phyloP scores from a whole-genome alignment of 495 filamentous ascomycete genomes.

The Penicillium argentinense region DNA sequence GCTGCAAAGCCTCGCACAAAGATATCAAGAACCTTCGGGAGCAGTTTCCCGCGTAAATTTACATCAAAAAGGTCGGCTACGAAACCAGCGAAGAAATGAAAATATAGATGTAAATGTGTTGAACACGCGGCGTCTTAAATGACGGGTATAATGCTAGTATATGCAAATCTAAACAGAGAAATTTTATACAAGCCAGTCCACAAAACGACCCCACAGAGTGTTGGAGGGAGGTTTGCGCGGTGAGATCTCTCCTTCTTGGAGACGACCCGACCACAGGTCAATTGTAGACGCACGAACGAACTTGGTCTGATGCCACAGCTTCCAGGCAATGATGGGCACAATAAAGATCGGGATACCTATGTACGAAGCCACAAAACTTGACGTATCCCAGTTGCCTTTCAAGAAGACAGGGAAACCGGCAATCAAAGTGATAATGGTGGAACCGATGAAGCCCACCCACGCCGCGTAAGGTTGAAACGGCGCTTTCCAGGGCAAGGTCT shows the following conservation, averaged over 20 bases:
- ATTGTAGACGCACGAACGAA: conserved; percentile 31
- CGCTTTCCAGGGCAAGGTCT: conserved; percentile 57
- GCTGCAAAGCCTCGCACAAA: conserved; percentile 55
- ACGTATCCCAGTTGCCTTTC: conserved; percentile 38
- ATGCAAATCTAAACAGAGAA: neutral
- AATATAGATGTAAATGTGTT: conserved; percentile 1
- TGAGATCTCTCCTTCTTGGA: conserved; percentile 36
- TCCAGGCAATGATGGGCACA: conserved; percentile 59
- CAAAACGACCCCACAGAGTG: conserved; percentile 24
- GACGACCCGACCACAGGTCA: conserved; percentile 38
- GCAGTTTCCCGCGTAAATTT: conserved; percentile 18
- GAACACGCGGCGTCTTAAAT: neutral
- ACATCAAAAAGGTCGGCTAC: conserved; percentile 7
- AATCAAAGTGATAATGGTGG: conserved; percentile 44
- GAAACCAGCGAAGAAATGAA: conserved; percentile 4
- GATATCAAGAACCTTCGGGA: conserved; percentile 49
- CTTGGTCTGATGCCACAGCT: conserved; percentile 55
- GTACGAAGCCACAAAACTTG: conserved; percentile 58
- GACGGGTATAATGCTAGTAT: neutral
- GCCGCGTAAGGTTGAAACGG: conserved; percentile 62
- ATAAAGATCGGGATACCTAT: conserved; percentile 56
- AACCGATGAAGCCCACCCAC: conserved; percentile 59
- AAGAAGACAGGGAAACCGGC: conserved; percentile 42
- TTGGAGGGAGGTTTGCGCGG: conserved; percentile 16
- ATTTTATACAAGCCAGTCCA: conserved; percentile 30